These are phyloP conservation scores for Rubus parviflorus DNA, from an alignment of 306 rosid genomes.

Conservation along the genomic window DNA sequence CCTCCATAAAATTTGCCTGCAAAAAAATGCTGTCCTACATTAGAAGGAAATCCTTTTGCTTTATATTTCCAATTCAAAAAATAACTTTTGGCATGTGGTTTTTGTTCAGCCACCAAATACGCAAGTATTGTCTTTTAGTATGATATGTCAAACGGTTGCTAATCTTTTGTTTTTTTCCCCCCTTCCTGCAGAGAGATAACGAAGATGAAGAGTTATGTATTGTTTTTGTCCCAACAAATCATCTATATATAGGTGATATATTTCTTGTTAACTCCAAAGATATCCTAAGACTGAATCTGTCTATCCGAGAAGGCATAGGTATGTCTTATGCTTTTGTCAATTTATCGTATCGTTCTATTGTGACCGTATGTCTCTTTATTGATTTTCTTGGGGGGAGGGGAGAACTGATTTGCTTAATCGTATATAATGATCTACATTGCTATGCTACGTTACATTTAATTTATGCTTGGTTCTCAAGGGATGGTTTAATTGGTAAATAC, in stretches of 20 bases:
- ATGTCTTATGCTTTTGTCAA: constrained; percentile 13
- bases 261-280: constrained; percentile 70
- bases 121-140: constrained; percentile 7
- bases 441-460: neutral
- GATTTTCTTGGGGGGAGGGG: neutral
- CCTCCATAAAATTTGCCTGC: neutral
- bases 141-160: constrained; percentile 16
- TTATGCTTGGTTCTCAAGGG: neutral
- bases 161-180: constrained; percentile 18
- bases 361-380: neutral
- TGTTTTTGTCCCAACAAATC: constrained; percentile 91
- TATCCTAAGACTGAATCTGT: constrained; percentile 80
- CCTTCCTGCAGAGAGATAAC: constrained; percentile 53
- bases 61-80: neutral
- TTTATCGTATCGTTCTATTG: neutral
- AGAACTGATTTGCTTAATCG: neutral
- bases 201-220: constrained; percentile 91
- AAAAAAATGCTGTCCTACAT: neutral
- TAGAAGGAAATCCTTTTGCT: neutral
- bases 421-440: neutral
- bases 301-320: constrained; percentile 95
- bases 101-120: neutral
- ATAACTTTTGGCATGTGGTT: neutral
- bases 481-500: neutral
- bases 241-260: constrained; percentile 84